A percentile compares a stretch with the other conserved stretches of the same genome.
These are phyloP conservation scores for Bipolaris sorokiniana DNA, from an alignment of 2,329 filamentous ascomycete species.

Conservation along the genomic window DNA sequence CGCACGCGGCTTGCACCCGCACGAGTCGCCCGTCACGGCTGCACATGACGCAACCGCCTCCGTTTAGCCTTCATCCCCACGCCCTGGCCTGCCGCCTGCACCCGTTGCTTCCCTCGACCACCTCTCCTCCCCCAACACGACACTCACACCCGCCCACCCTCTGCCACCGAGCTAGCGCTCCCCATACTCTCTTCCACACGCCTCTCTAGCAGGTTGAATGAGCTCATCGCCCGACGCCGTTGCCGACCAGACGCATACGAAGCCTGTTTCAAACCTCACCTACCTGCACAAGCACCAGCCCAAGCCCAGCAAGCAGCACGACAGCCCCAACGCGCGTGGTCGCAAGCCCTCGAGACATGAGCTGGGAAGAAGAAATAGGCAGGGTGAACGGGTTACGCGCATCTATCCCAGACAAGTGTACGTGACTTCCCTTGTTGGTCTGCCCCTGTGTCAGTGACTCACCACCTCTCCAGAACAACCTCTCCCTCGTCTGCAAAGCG, in stretches of 20 bases:
- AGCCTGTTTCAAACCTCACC: constrained; percentile 43
- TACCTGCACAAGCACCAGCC: constrained; percentile 47
- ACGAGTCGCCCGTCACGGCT: constrained; percentile 26
- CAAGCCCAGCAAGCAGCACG: constrained; percentile 42
- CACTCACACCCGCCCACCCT: constrained; percentile 5
- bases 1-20: constrained; percentile 27
- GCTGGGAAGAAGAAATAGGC: constrained; percentile 51
- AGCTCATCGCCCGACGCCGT: constrained; percentile 46
- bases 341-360: constrained; percentile 50
- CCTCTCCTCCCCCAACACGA: constrained; percentile 1
- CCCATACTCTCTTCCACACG: constrained; percentile 11
- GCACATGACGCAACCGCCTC: constrained; percentile 37
- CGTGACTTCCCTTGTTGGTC: constrained; percentile 20
- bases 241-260: constrained; percentile 37
- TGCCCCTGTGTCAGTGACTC: neutral
- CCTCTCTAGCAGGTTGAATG: constrained; percentile 44
- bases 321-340: constrained; percentile 44
- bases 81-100: constrained; percentile 26
- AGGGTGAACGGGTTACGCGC: constrained; percentile 46
- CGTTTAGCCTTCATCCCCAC: constrained; percentile 25
- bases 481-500: constrained; percentile 44
- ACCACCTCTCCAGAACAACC: constrained; percentile 41
- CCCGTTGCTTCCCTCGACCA: constrained; percentile 18
- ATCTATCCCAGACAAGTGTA: constrained; percentile 51
- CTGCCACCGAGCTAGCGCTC: constrained; percentile 15